Conservation (phyloP, 2,329 filamentous ascomycete species). For the Leptographium flavum region DNA sequence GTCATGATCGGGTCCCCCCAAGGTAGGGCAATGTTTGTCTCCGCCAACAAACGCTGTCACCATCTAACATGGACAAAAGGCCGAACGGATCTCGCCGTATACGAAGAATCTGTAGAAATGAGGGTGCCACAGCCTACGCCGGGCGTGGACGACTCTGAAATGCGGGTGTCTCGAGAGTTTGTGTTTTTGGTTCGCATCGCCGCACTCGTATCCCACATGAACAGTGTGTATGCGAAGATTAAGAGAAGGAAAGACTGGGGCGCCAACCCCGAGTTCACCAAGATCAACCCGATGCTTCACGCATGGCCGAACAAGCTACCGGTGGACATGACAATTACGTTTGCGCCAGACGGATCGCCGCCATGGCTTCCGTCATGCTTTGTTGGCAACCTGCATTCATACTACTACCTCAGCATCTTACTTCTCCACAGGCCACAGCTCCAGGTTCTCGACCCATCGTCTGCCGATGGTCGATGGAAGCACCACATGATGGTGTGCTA, state of each 20-base stretch:
- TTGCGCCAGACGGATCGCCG: constrained; percentile 62
- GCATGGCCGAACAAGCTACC: constrained; percentile 68
- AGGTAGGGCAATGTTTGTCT: constrained; percentile 38
- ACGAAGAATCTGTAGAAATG: constrained; percentile 63
- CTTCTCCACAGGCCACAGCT: constrained; percentile 81
- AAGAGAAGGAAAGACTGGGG: constrained; percentile 66
- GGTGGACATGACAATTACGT: constrained; percentile 60
- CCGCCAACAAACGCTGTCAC: background rate
- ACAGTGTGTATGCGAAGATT: constrained; percentile 57
- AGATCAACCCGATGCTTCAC: constrained; percentile 63
- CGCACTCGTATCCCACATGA: constrained; percentile 65
- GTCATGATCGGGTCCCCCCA: constrained; percentile 89
- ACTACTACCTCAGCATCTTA: constrained; percentile 75
- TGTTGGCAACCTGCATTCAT: constrained; percentile 76
- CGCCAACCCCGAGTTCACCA: constrained; percentile 67
- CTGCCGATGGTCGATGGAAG: constrained; percentile 65
- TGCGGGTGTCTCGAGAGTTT: constrained; percentile 69
- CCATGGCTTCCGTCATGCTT: constrained; percentile 82
- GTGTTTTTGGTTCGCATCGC: constrained; percentile 67
- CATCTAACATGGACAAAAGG: constrained; percentile 29
- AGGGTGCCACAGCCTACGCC: constrained; percentile 46
- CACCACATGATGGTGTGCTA: constrained; percentile 79
- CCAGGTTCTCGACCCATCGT: constrained; percentile 58
- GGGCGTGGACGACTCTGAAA: constrained; percentile 61
- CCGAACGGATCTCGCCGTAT: constrained; percentile 64